Evolutionary conservation across 2,329 filamentous ascomycete species (phyloP).

Genomic region (Graphium sp.): DNA sequence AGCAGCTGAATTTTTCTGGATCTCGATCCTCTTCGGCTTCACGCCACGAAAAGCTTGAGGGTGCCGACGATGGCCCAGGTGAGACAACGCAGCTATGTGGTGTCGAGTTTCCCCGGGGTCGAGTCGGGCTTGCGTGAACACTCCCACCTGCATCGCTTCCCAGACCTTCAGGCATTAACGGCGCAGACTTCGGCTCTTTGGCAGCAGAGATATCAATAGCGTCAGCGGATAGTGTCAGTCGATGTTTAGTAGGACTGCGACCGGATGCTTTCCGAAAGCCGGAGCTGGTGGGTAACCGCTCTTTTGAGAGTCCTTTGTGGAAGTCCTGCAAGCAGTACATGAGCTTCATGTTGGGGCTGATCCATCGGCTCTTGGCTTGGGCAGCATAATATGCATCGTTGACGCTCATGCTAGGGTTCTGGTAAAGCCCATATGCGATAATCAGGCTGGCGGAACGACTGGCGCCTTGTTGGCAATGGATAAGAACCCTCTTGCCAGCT

Average conservation of each 20-base stretch:
- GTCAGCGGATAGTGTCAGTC: constrained; percentile 41
- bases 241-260: constrained; percentile 41
- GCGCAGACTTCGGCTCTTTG: constrained; percentile 41
- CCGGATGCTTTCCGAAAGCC: constrained; percentile 30
- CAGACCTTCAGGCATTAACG: constrained; percentile 36
- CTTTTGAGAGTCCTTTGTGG: constrained; percentile 43
- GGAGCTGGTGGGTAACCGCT: constrained; percentile 24
- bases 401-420: constrained; percentile 58
- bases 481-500: constrained; percentile 60
- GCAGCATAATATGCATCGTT: constrained; percentile 73
- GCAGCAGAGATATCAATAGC: constrained; percentile 24
- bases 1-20: constrained; percentile 19
- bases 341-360: constrained; percentile 81
- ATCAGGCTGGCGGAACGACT: constrained; percentile 75
- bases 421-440: constrained; percentile 71
- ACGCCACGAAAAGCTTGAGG: constrained; percentile 43
- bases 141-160: constrained; percentile 8
- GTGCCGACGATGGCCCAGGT: constrained; percentile 50
- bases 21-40: constrained; percentile 27
- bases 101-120: constrained; percentile 35
- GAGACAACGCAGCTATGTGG: constrained; percentile 29
- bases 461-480: constrained; percentile 77
- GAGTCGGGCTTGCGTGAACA: too few species aligned
- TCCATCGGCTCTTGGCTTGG: constrained; percentile 71
- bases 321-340: constrained; percentile 84